Percentiles rank a stretch among this genome's conserved stretches.
These are phyloP conservation scores for Pisolithus orientalis DNA, from an alignment of 768 basidiomycete genomes.

Conservation along the genomic window DNA sequence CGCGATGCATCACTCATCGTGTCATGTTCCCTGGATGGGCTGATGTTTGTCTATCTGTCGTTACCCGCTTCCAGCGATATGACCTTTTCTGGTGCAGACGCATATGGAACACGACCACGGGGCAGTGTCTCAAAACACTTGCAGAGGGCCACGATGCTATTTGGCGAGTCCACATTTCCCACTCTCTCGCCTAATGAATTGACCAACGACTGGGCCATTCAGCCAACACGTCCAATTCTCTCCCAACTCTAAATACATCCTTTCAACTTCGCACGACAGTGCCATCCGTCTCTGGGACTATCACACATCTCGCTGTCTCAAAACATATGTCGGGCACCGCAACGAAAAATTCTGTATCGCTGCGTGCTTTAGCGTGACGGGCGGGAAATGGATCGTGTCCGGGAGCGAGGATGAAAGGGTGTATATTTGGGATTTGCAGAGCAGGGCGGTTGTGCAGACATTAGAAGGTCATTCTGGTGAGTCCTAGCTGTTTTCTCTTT, in stretches of 20 bases:
- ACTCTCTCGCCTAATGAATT: neutral
- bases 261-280: conserved; percentile 90
- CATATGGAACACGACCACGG: conserved; percentile 89
- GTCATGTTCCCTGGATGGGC: conserved; percentile 85
- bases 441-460: conserved; percentile 75
- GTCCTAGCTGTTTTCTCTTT: conserved; percentile 8
- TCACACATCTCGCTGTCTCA: conserved; percentile 82
- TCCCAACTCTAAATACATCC: conserved; percentile 90
- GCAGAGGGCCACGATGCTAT: conserved; percentile 85
- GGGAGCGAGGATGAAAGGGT: conserved; percentile 89
- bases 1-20: conserved; percentile 87
- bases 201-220: neutral
- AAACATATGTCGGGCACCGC: conserved; percentile 80
- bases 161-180: conserved; percentile 40
- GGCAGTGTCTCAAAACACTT: conserved; percentile 94
- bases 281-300: conserved; percentile 95
- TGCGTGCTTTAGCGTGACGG: conserved; percentile 79
- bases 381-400: conserved; percentile 84
- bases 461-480: conserved; percentile 70
- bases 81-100: conserved; percentile 47
- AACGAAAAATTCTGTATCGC: conserved; percentile 83
- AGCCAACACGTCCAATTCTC: conserved; percentile 93
- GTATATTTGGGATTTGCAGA: conserved; percentile 89
- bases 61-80: neutral
- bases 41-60: conserved; percentile 61